Evolutionary conservation across 495 filamentous ascomycete species (phyloP).

Genomic region (Xylaria castorea): DNA sequence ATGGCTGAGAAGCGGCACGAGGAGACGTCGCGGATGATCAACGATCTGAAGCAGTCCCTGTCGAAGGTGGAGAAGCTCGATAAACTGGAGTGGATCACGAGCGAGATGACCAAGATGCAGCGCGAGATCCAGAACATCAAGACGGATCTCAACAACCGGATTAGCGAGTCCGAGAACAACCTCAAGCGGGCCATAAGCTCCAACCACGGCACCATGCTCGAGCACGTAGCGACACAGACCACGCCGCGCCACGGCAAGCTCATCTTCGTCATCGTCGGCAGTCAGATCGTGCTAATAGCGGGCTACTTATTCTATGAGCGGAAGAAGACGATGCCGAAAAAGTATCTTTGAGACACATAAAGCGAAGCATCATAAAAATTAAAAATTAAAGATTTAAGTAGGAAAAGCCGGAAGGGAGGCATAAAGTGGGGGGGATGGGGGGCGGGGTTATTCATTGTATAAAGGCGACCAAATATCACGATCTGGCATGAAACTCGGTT

Average conservation of each 20-base stretch:
- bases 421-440: background rate
- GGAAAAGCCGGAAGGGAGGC: slow-evolving; percentile 1
- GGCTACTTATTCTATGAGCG: slow-evolving; percentile 84
- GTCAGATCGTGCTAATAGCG: slow-evolving; percentile 72
- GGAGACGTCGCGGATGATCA: slow-evolving; percentile 52
- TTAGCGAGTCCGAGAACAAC: slow-evolving; percentile 75
- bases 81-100: slow-evolving; percentile 47
- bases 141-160: slow-evolving; percentile 48
- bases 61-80: slow-evolving; percentile 52
- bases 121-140: slow-evolving; percentile 66
- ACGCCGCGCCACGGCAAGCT: slow-evolving; percentile 74
- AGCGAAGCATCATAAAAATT: background rate
- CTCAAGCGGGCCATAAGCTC: slow-evolving; percentile 76
- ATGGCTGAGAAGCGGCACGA: slow-evolving; percentile 66
- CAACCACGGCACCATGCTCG: slow-evolving; percentile 71
- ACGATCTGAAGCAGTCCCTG: slow-evolving; percentile 48
- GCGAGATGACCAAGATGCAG: slow-evolving; percentile 67
- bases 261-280: slow-evolving; percentile 74
- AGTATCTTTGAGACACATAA: slow-evolving; percentile 71
- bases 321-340: slow-evolving; percentile 82
- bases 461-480: slow-evolving; percentile 29
- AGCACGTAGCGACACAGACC: slow-evolving; percentile 60
- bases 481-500: background rate
- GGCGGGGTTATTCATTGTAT: slow-evolving; percentile 31
- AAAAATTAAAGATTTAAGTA: too few species aligned